These are phyloP conservation scores for Syzygium malaccense DNA, from an alignment of 441 rosid species.

Conservation along the genomic window DNA sequence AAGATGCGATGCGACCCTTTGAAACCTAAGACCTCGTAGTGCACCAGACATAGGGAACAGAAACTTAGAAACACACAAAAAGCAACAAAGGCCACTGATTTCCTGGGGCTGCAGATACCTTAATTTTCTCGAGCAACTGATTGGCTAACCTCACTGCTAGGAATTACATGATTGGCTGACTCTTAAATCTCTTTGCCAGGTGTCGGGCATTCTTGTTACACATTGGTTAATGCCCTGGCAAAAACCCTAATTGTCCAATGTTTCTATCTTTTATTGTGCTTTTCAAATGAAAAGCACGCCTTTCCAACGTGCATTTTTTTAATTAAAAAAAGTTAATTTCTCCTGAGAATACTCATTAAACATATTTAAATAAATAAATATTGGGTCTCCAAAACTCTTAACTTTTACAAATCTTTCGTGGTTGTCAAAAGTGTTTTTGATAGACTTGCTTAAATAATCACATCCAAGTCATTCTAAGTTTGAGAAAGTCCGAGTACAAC, in stretches of 20 bases:
- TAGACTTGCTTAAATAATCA: not conserved
- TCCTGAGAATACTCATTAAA: not conserved
- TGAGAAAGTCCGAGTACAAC: slow-evolving; percentile 29
- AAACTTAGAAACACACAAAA: not conserved
- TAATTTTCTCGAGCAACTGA: slow-evolving; percentile 79
- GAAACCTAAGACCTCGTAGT: not conserved
- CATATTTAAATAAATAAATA: not conserved
- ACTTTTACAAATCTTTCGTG: not conserved
- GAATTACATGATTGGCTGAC: slow-evolving; percentile 50
- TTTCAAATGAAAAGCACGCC: slow-evolving; percentile 12
- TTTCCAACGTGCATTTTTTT: slow-evolving; percentile 7
- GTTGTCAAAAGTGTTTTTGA: not conserved
- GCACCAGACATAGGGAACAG: not conserved
- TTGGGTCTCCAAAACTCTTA: not conserved
- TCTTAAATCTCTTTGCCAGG: slow-evolving; percentile 26
- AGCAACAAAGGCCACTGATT: not conserved
- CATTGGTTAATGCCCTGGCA: slow-evolving; percentile 22
- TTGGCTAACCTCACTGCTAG: slow-evolving; percentile 46
- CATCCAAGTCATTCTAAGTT: slow-evolving; percentile 3
- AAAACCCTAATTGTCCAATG: slow-evolving; percentile 6
- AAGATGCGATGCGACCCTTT: not conserved
- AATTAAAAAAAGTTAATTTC: not conserved
- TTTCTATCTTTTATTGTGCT: not conserved
- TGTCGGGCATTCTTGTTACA: slow-evolving; percentile 34
- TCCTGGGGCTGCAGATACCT: slow-evolving; percentile 42